Percentiles rank a stretch among this genome's conserved stretches.
Conservation (phyloP, 2,329 filamentous ascomycete genomes). For the Colletotrichum lindemuthianum region DNA sequence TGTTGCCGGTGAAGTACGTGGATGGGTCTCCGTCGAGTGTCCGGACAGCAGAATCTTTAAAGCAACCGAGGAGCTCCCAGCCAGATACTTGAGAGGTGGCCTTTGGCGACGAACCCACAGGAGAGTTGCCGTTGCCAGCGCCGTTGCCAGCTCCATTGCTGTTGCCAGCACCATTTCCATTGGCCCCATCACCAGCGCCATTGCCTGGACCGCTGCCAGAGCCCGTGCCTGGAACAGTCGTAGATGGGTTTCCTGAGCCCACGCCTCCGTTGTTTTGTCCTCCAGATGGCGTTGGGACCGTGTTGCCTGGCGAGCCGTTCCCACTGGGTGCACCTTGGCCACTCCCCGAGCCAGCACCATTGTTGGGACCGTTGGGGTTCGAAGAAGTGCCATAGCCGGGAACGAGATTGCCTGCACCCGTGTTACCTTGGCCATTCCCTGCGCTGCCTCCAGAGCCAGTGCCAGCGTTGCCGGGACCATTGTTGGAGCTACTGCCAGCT, state of each 20-base stretch:
- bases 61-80: slow-evolving; percentile 47
- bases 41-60: slow-evolving; percentile 40
- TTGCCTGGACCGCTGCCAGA: neutral
- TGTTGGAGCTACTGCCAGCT: neutral
- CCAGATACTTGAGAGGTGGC: slow-evolving; percentile 19
- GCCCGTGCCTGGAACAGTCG: neutral
- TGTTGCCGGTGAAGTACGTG: slow-evolving; percentile 44
- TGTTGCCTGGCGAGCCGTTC: neutral
- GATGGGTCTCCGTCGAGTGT: slow-evolving; percentile 38
- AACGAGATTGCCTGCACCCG: neutral
- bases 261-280: neutral
- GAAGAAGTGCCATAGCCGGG: slow-evolving; percentile 2
- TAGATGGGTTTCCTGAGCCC: neutral
- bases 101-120: slow-evolving; percentile 5
- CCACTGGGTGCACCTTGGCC: neutral
- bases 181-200: neutral
- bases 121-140: neutral
- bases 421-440: neutral
- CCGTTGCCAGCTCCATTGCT: slow-evolving; percentile 1
- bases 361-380: neutral
- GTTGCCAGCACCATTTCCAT: neutral
- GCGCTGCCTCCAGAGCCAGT: neutral
- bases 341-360: neutral
- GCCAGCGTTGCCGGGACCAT: neutral
- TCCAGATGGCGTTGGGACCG: neutral